Percentiles rank a stretch among this genome's conserved stretches.
phyloP scores from a whole-genome alignment of 108 stramenopile species.

The Cyclotella baltica region DNA sequence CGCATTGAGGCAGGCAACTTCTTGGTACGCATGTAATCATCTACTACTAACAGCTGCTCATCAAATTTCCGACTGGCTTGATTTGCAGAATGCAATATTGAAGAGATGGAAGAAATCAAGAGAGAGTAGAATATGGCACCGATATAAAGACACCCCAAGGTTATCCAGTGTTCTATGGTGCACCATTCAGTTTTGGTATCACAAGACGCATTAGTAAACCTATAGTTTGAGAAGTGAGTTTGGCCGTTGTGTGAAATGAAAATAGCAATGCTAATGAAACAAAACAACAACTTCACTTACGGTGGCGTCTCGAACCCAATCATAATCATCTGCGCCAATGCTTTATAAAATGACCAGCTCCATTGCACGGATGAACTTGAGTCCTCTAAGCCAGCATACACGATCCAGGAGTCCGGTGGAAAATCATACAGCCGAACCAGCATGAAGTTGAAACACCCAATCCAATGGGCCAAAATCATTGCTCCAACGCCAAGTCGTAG shows the following conservation, averaged over 20 bases:
- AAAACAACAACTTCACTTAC: constrained; percentile 22
- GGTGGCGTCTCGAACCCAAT: constrained; percentile 79
- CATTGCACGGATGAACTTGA: constrained; percentile 50
- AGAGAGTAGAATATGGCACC: constrained; percentile 74
- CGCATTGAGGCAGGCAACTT: constrained; percentile 62
- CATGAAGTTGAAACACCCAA: constrained; percentile 72
- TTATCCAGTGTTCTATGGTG: constrained; percentile 66
- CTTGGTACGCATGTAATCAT: constrained; percentile 76
- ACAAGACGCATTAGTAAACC: constrained; percentile 66
- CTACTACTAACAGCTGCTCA: constrained; percentile 59
- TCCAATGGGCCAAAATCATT: constrained; percentile 69
- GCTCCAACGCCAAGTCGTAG: constrained; percentile 58
- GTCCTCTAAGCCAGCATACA: constrained; percentile 53
- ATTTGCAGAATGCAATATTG: constrained; percentile 63
- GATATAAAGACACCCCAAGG: constrained; percentile 64
- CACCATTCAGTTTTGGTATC: constrained; percentile 62
- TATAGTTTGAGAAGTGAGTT: background rate
- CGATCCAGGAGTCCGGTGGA: constrained; percentile 67
- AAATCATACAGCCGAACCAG: constrained; percentile 61
- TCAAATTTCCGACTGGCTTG: constrained; percentile 66
- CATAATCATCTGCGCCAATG: constrained; percentile 77
- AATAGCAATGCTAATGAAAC: background rate
- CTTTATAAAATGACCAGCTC: constrained; percentile 73
- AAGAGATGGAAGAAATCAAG: constrained; percentile 68
- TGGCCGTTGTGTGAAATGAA: background rate